Percentiles rank a stretch among this genome's conserved stretches.
phyloP scores from a whole-genome alignment of 192 early-diverging fungal genomes.

The Backusella tuberculispora region DNA sequence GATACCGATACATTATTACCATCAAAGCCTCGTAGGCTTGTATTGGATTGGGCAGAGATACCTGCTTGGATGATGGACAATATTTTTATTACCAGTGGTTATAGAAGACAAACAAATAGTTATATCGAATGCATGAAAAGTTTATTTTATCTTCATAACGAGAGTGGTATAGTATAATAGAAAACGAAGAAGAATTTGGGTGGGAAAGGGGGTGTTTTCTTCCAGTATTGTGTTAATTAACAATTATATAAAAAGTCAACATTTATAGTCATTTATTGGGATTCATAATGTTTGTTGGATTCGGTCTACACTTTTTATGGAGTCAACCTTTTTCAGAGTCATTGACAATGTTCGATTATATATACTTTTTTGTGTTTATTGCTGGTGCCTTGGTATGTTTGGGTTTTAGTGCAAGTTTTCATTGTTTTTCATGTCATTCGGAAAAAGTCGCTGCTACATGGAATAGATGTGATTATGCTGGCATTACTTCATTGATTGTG shows the following conservation, averaged over 20 bases:
- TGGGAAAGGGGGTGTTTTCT: no score
- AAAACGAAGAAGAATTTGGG: no score
- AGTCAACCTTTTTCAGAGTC: slow-evolving; percentile 44
- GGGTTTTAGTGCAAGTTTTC: slow-evolving; percentile 78
- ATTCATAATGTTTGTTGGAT: slow-evolving; percentile 56
- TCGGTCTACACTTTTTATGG: slow-evolving; percentile 54
- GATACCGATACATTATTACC: slow-evolving; percentile 1
- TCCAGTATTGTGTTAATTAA: no score
- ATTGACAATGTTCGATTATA: slow-evolving; percentile 63
- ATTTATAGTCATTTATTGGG: slow-evolving; percentile 89
- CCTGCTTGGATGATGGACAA: slow-evolving; percentile 89
- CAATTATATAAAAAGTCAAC: slow-evolving; percentile 68
- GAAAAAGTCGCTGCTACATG: slow-evolving; percentile 65
- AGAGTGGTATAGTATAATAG: slow-evolving; percentile 71
- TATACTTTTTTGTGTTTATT: slow-evolving; percentile 77
- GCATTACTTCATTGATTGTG: slow-evolving; percentile 84
- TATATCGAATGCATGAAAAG: slow-evolving; percentile 76
- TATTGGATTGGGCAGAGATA: slow-evolving; percentile 51
- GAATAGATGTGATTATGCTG: slow-evolving; percentile 94
- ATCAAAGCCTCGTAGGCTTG: neutral
- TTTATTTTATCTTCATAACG: slow-evolving; percentile 88
- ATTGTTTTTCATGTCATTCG: slow-evolving; percentile 87
- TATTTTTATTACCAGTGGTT: slow-evolving; percentile 76
- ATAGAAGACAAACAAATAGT: slow-evolving; percentile 77
- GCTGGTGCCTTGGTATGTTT: slow-evolving; percentile 78